A percentile compares a stretch with the other conserved stretches of the same genome.
Conservation (phyloP, 305 asterid species). For the Solanum hybrid region DNA sequence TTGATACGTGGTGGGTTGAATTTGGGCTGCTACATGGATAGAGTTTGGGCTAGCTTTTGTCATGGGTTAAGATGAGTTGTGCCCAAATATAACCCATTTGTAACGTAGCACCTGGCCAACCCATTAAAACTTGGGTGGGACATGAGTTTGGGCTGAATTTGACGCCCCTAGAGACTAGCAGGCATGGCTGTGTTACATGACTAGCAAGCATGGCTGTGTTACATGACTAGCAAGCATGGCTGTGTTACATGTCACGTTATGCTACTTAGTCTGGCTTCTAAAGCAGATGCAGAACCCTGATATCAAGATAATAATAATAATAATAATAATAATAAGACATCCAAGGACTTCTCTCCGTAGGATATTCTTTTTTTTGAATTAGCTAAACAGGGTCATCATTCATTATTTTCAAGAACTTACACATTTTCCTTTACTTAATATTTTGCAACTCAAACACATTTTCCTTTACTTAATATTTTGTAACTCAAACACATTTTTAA, state of each 20-base stretch:
- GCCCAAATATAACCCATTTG: background rate
- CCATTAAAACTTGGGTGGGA: background rate
- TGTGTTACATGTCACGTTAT: background rate
- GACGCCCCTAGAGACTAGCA: background rate
- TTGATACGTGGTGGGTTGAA: background rate
- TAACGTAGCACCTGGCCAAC: background rate
- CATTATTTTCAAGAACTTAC: background rate
- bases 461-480: background rate
- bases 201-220: background rate
- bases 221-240: background rate
- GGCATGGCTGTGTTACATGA: background rate
- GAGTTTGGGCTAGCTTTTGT: background rate
- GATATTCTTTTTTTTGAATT: background rate
- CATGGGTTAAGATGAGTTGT: background rate
- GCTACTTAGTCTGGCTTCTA: background rate
- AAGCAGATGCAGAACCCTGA: background rate
- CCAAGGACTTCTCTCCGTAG: background rate
- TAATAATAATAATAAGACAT: background rate
- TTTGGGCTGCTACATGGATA: background rate
- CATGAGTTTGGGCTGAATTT: background rate
- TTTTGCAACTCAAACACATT: background rate
- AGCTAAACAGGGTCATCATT: background rate
- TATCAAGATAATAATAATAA: background rate
- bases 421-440: background rate
- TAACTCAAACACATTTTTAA: background rate